Conservation (phyloP, 1,284 basidiomycete species). For the Butyriboletus appendiculatus region DNA sequence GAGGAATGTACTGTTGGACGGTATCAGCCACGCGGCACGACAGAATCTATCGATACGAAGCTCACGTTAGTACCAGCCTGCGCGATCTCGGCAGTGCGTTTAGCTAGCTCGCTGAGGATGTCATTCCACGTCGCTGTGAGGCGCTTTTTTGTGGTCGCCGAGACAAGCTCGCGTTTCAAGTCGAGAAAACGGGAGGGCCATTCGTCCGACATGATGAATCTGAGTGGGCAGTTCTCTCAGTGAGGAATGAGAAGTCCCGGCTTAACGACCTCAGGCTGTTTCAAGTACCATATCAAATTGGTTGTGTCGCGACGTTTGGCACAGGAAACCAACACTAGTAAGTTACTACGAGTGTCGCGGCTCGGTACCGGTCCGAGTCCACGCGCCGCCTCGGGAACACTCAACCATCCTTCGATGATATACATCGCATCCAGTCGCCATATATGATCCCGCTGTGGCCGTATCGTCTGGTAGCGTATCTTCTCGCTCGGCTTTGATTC, state of each 20-base stretch:
- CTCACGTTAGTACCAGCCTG: constrained; percentile 51
- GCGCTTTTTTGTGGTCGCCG: constrained; percentile 47
- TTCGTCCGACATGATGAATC: constrained; percentile 14
- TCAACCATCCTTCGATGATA: too few species aligned
- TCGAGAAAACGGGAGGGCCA: constrained; percentile 50
- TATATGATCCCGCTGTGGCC: too few species aligned
- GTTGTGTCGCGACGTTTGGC: too few species aligned
- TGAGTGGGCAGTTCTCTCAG: neutral
- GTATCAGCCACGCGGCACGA: neutral
- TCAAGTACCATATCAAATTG: too few species aligned
- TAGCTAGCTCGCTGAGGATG: constrained; percentile 51
- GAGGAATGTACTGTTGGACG: constrained; percentile 48
- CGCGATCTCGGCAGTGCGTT: constrained; percentile 45
- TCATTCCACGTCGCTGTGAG: constrained; percentile 58
- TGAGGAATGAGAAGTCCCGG: neutral
- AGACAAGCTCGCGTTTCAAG: constrained; percentile 57
- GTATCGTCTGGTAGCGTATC: too few species aligned
- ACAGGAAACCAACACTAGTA: too few species aligned
- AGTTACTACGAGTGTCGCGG: too few species aligned
- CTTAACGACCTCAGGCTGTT: neutral
- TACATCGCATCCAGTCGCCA: too few species aligned
- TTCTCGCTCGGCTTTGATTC: too few species aligned
- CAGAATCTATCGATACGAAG: neutral
- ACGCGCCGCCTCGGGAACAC: too few species aligned
- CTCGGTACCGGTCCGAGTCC: too few species aligned